These are phyloP conservation scores for Saposhnikovia divaricata DNA, from an alignment of 129 eudicot species.

Conservation along the genomic window DNA sequence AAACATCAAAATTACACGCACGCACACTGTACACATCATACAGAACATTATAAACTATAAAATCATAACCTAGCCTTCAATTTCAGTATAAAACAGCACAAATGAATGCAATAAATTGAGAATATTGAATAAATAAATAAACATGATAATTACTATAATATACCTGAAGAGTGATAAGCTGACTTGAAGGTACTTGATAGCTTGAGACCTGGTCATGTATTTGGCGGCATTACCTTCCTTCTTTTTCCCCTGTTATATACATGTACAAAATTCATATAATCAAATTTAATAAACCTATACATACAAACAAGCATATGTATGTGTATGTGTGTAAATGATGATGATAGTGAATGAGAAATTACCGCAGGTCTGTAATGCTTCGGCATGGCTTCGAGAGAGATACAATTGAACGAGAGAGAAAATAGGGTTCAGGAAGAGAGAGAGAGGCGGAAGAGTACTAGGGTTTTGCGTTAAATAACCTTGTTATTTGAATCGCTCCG, in stretches of 20 bases:
- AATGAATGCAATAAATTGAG: not conserved
- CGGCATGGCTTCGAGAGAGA: slow-evolving; percentile 47
- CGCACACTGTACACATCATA: too few relatives aligned
- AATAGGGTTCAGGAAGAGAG: not conserved
- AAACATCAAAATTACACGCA: not conserved
- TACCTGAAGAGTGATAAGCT: slow-evolving; percentile 79
- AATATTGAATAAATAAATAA: not conserved
- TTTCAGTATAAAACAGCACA: not conserved
- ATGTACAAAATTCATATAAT: not conserved
- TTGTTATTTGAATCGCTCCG: not conserved
- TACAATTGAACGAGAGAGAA: not conserved
- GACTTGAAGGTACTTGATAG: slow-evolving; percentile 72
- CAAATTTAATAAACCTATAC: not conserved
- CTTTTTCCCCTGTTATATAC: slow-evolving; percentile 63
- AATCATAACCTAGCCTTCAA: not conserved
- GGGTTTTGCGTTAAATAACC: slow-evolving; percentile 9
- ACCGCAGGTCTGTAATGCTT: slow-evolving; percentile 87
- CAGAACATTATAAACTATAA: not conserved
- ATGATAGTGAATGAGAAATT: slow-evolving; percentile 7
- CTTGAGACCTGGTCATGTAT: slow-evolving; percentile 72
- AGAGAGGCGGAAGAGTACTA: not conserved
- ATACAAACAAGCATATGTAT: not conserved
- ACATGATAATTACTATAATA: not conserved
- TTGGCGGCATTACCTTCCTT: slow-evolving; percentile 92
- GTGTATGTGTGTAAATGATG: not conserved